phyloP scores from a whole-genome alignment of 495 filamentous ascomycete genomes.

The Lasiosphaeria ovina region DNA sequence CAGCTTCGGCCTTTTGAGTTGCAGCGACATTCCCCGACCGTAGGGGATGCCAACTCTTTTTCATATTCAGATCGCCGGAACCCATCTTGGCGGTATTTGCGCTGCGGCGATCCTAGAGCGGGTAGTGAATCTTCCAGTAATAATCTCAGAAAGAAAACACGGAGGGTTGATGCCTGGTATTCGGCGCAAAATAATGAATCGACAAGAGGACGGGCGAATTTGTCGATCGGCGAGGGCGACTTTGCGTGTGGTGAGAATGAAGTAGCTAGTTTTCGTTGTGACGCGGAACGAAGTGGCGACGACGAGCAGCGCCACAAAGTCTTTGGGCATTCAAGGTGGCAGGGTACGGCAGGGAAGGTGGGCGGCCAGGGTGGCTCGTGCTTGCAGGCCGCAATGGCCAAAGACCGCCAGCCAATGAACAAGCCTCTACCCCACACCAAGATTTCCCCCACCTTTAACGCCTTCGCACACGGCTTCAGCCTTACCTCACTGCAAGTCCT shows the following conservation, averaged over 20 bases:
- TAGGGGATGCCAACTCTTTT: conserved; percentile 88
- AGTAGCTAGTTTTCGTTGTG: too few species aligned
- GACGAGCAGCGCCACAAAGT: too few species aligned
- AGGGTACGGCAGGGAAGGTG: too few species aligned
- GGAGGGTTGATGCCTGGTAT: background rate
- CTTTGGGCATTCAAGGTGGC: too few species aligned
- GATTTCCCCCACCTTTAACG: conserved; percentile 12
- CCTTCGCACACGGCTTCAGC: conserved; percentile 21
- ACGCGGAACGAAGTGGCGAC: too few species aligned
- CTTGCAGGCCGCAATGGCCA: background rate
- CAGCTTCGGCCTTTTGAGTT: conserved; percentile 61
- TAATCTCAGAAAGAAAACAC: background rate
- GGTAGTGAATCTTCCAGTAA: background rate
- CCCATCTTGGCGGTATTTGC: conserved; percentile 61
- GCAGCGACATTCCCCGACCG: conserved; percentile 37
- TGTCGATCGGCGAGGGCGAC: too few species aligned
- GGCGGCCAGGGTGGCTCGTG: too few species aligned
- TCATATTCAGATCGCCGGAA: conserved; percentile 81
- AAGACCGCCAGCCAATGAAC: conserved; percentile 18
- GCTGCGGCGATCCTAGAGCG: conserved; percentile 15
- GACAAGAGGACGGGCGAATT: too few species aligned
- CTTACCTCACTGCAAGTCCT: conserved; percentile 11
- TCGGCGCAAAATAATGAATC: too few species aligned
- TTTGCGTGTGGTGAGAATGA: too few species aligned
- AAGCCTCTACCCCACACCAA: conserved; percentile 25